Base-by-base conservation (phyloP, 345 rosid genomes). In the Hibiscus tridactylites region DNA sequence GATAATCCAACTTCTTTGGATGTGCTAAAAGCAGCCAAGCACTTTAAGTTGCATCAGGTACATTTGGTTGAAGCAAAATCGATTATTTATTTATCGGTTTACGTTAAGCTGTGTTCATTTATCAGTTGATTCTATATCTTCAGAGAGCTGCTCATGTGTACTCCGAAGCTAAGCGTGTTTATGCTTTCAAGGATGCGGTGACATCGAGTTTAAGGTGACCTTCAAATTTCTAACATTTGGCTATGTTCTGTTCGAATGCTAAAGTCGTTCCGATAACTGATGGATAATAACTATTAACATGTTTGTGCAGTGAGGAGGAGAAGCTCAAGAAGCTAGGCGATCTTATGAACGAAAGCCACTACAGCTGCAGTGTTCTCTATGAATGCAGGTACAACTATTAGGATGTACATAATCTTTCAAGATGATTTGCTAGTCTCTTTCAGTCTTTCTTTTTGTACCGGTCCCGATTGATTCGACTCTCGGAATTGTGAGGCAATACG, bases 71-170 rank as follows among this genome's bases (percentile, higher is more conserved):
- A 49, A 47, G 15, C 26, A 5, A 24, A 49, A 67, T 47, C 21
- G 39, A 46, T 10, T 21, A 11, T 42, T 19, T 66, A 26, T 49
- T 31, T 3, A n/a, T 52, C 49, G 33, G 17, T 12, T 72, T 37
- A 29, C n/a, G 58, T 16, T 65, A 11, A 60, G n/a, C 39, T 58
- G 10, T 72, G 35, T 58, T 3, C 1, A 67, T 54, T 68, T n/a
- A 42, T 59, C 42, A 61, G 66, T 7, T 71, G 31, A 57, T 56
- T 12, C 73, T 28, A 35, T 31, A 63, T 64, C 76, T 77, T 21
- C 80, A 96, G 99, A 87, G 97, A 83, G 98, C 99, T 31, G 83
- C 88, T 73, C 97, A 91, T 61, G 98, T 95, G 29, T 95, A 90
- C 67, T 86, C 96, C 0, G 99, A 95, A 84, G 99, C 99, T 57